Evolutionary conservation across 2,329 filamentous ascomycete species (phyloP).

Genomic region (Amylocarpus encephaloides): DNA sequence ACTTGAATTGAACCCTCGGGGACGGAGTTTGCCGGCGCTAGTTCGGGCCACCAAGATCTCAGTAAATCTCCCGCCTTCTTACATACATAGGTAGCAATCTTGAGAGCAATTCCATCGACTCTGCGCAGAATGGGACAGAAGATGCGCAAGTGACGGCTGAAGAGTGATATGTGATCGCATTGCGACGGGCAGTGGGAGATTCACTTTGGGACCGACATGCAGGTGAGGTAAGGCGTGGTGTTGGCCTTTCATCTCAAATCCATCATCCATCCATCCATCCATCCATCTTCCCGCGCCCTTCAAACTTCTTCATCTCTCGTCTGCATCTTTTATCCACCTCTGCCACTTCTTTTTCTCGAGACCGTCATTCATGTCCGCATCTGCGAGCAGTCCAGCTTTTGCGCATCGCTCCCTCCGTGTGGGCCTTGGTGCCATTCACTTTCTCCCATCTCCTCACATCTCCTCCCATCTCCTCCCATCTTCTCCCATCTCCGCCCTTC

Average conservation of each 20-base stretch:
- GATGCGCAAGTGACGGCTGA: conserved; percentile 11
- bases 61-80: conserved; percentile 18
- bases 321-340: conserved; percentile 8
- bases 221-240: conserved; percentile 18
- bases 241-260: conserved; percentile 15
- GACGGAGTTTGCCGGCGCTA: conserved; percentile 21
- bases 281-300: neutral
- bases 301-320: conserved; percentile 9
- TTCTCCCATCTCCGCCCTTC: conserved; percentile 8
- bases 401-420: conserved; percentile 6
- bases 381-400: conserved; percentile 16
- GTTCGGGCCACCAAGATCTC: conserved; percentile 13
- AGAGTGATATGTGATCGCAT: conserved; percentile 25
- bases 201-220: conserved; percentile 17
- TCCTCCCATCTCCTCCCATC: conserved; percentile 8
- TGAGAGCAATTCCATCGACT: conserved; percentile 23
- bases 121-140: conserved; percentile 16
- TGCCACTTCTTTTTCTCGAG: conserved; percentile 15
- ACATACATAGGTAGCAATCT: conserved; percentile 29
- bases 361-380: conserved; percentile 23
- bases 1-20: neutral
- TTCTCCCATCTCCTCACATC: conserved; percentile 8
- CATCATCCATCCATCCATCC: conserved; percentile 16
- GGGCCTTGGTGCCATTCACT: conserved; percentile 3
- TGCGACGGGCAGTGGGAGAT: conserved; percentile 15